Evolutionary conservation across 208 protist species (phyloP).

Genomic region (Borovskyia barvae): DNA sequence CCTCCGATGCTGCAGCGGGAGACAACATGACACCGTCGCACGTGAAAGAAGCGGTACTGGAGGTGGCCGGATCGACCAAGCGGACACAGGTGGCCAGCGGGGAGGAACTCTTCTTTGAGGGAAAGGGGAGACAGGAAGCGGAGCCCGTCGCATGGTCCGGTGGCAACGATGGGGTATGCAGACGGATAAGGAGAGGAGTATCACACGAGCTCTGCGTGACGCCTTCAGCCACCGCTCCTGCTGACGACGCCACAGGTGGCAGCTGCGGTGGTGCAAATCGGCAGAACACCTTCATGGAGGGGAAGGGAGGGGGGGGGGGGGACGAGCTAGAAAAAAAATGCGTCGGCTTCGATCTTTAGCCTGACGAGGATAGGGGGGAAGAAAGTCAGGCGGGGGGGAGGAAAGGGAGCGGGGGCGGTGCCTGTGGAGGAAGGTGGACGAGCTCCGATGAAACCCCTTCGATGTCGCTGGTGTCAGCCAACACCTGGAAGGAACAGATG

Average conservation of each 20-base stretch:
- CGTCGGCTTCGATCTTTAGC: no score
- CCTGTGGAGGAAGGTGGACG: no score
- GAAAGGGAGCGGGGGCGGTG: not conserved
- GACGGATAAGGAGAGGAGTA: slow-evolving; percentile 22
- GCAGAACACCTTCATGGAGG: slow-evolving; percentile 59
- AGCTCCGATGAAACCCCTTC: no score
- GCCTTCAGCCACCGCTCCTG: not conserved
- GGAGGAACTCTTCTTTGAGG: no score
- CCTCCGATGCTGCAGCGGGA: not conserved
- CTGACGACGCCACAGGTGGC: not conserved
- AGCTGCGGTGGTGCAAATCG: slow-evolving; percentile 32
- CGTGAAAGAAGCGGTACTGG: slow-evolving; percentile 31
- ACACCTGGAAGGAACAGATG: not conserved
- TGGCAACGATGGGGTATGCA: no score
- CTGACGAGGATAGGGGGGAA: not conserved
- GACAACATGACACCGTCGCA: slow-evolving; percentile 41
- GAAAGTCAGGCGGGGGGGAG: not conserved
- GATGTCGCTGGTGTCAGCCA: no score
- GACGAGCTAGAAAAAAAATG: not conserved
- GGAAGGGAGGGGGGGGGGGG: not conserved
- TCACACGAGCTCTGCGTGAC: slow-evolving; percentile 5
- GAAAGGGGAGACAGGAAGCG: no score
- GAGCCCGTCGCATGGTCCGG: no score
- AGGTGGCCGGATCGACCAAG: slow-evolving; percentile 33
- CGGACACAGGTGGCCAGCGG: slow-evolving; percentile 15